phyloP scores from a whole-genome alignment of 257 asterid genomes.

The Solanum gandarillasii region DNA sequence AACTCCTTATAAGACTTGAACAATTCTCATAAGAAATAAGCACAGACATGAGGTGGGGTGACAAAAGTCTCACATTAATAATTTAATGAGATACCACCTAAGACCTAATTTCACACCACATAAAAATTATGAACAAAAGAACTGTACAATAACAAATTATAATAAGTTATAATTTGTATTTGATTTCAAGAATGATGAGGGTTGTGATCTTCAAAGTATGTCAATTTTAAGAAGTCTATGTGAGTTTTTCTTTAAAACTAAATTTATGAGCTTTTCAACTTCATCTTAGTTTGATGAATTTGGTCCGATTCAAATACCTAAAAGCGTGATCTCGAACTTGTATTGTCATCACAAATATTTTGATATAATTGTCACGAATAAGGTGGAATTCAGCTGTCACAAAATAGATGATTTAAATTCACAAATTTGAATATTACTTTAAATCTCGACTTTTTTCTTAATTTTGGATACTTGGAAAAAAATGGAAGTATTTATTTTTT shows the following conservation, averaged over 20 bases:
- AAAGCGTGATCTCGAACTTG: not conserved
- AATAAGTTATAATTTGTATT: no score
- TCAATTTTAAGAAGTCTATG: no score
- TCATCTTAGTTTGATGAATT: not conserved
- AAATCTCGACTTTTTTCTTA: not conserved
- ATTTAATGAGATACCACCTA: no score
- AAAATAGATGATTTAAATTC: not conserved
- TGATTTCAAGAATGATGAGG: no score
- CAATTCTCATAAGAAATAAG: no score
- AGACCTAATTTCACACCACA: no score
- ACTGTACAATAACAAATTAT: no score
- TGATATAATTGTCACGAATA: not conserved
- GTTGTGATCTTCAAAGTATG: no score
- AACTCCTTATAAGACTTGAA: no score
- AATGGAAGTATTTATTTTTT: not conserved
- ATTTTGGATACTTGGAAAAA: not conserved
- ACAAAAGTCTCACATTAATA: no score
- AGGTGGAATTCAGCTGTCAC: not conserved
- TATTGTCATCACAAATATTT: not conserved
- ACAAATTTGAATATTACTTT: not conserved
- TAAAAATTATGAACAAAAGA: no score
- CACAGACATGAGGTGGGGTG: no score
- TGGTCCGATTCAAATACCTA: not conserved
- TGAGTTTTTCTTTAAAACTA: not conserved
- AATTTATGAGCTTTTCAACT: not conserved